Evolutionary conservation across 2,329 filamentous ascomycete genomes (phyloP), one percentile per base, ranked within the genome.

Genomic region (Cadophora malorum): DNA sequence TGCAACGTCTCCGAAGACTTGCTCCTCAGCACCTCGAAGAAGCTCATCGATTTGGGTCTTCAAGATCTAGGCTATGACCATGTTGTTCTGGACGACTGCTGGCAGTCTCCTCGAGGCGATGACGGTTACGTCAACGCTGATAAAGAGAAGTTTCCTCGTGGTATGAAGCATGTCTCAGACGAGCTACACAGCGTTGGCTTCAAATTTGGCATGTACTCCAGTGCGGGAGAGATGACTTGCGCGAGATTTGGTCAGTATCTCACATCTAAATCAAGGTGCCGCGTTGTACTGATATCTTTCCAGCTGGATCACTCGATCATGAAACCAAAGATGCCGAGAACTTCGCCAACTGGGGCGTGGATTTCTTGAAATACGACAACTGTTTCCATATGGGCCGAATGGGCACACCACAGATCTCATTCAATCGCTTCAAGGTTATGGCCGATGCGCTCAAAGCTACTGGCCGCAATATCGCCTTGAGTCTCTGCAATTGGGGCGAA

Each of bases 351-450:
- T 85, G 83, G 82, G 83, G 81, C 0, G 81, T 85, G 31, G 81
- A 83, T 71, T 84, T 83, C 67, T 74, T 83, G 10, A 84, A 85
- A 72, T 85, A 85, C 69, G 84, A 86, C 73, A 86, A 86, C 70
- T 86, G 84, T 77, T 85, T 81, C 75, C 84, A 85, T 67, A 78
- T 82, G 69, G 84, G 84, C 14, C 80, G 83, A 65, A 81, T 79
- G 41, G 84, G 83, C 0, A 69, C 69, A 19, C 66, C 69, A 12
- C 60, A 67, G 50, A 68, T 72, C 6, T 69, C 70, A 19, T 71
- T 66, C 53, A 64, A 72, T 31, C 69, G 72, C 1, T 81, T 78
- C 67, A 71, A 73, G 31, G 69, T 66, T 6, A 79, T 78, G 77
- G 64, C 72, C 28, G 70, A 78, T 61, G 77, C 77, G 1, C 67